Base-by-base conservation (phyloP, 768 basidiomycete genomes). In the Suillus luteus region DNA sequence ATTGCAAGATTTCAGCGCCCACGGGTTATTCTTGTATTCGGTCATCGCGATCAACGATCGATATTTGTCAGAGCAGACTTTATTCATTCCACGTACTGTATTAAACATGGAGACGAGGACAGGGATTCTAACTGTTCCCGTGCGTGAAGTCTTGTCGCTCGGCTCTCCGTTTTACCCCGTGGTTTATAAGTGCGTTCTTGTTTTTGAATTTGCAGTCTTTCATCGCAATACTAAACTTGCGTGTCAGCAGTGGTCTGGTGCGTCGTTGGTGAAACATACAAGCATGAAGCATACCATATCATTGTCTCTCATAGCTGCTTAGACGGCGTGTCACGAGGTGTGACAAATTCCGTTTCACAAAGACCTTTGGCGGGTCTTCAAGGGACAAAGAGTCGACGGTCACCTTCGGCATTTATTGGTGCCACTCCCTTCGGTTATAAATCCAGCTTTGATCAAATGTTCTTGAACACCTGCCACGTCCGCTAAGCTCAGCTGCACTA, bases 381-480 rank as follows among this genome's bases (percentile, higher is more conserved):
- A 17, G 51, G 31, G 31, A 52, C 51, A 52, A 52, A 52, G 51
- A 52, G 27, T 52, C 51, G 41, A 58, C 19, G 55, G 17, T 14
- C 55, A 1, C 22, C 11, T 17, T 41, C 38, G 38, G 38, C 2
- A 17, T 58, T 40, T 24, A 27, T 40, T 17, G 19, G 31, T 55
- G 59, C 59, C 59, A 60, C 59, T 58, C 31, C 19, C 31, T 57
- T 46, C 59, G 24, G 9, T 10, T 58, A 60, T 60, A 60, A 60
- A 58, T 60, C 19, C 31, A 27, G 17, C 3, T 24, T 24, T 51
- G 51, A 31, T 12, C 33, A 10, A 35, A 9, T 22, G 11, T 57
- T 60, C 33, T 58, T n/a, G 60, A 58, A 12, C 31, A 58, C 9
- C 31, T 33, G 11, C 12, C 11, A 60, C 59, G 46, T 31, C 27